Evolutionary conservation across 192 early-diverging fungal species (phyloP).

Genomic region (Coemansia sp.): DNA sequence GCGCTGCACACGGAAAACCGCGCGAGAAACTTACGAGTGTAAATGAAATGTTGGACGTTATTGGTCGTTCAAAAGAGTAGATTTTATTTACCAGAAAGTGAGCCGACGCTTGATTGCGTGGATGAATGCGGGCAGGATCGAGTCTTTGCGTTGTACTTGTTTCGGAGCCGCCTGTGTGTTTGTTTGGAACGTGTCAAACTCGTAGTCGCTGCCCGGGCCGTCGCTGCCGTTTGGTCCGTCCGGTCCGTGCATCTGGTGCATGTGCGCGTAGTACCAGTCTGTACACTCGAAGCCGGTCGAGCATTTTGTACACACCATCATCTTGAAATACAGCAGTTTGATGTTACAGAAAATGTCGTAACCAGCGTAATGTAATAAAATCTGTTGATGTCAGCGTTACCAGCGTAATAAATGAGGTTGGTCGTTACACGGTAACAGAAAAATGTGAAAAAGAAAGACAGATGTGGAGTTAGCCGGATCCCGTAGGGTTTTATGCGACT

Average conservation of each 20-base stretch:
- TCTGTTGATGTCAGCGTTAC: not conserved
- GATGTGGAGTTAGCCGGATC: not conserved
- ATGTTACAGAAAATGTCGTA: not conserved
- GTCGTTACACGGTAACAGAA: not conserved
- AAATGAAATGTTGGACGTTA: constrained; percentile 62
- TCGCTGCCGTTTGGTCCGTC: not conserved
- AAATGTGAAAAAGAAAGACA: not conserved
- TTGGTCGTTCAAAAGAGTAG: not conserved
- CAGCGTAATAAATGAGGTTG: not conserved
- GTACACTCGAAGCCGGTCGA: constrained; percentile 43
- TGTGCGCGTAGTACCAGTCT: constrained; percentile 49
- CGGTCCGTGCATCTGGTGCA: constrained; percentile 33
- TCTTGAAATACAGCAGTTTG: not conserved
- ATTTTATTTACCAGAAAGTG: constrained; percentile 17
- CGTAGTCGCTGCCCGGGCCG: constrained; percentile 2
- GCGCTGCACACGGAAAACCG: constrained; percentile 66
- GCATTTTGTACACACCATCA: constrained; percentile 37
- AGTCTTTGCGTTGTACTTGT: constrained; percentile 9
- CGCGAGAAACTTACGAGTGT: constrained; percentile 76
- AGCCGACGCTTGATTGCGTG: constrained; percentile 30
- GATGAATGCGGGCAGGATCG: constrained; percentile 29
- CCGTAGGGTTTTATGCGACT: no score
- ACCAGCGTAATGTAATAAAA: not conserved
- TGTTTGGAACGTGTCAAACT: constrained; percentile 2
- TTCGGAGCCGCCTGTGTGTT: no score